Evolutionary conservation across 179 eudicot genomes (phyloP).

Genomic region (Camellia oleifera): DNA sequence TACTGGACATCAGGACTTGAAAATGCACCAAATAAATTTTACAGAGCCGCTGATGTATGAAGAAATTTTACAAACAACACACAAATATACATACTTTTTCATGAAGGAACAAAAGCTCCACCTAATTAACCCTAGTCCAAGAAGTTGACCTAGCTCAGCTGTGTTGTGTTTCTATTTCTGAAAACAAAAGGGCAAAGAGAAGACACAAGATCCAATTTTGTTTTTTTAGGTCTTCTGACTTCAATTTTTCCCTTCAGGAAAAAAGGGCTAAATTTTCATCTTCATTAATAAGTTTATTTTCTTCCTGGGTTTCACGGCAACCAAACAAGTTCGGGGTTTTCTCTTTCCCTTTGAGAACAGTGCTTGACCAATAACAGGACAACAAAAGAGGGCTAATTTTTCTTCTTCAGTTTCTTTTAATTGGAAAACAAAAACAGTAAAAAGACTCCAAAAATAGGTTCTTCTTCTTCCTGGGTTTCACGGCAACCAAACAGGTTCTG

Average conservation of each 20-base stretch:
- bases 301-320: not conserved
- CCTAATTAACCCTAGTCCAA: not conserved
- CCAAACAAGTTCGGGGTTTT: not conserved
- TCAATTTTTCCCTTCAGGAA: not conserved
- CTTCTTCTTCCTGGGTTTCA: no score
- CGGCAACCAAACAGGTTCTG: no score
- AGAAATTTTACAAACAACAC: not conserved
- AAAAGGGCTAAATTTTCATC: no score
- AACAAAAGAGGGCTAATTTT: no score
- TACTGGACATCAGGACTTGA: not conserved
- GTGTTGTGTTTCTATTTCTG: slow-evolving; percentile 1
- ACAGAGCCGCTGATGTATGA: not conserved
- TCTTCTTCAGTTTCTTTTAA: not conserved
- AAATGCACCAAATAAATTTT: not conserved
- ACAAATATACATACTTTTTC: not conserved
- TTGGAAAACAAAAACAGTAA: not conserved
- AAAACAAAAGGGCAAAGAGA: not conserved
- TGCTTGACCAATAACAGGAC: not conserved
- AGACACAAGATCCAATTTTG: no score
- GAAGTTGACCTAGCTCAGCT: slow-evolving; percentile 3
- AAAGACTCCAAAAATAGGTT: not conserved
- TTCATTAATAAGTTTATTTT: not conserved
- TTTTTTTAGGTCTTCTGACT: not conserved
- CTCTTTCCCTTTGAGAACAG: not conserved
- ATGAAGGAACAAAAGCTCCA: not conserved